phyloP scores from a whole-genome alignment of 2,329 filamentous ascomycete genomes.

The Aaosphaeria pasadenensis region DNA sequence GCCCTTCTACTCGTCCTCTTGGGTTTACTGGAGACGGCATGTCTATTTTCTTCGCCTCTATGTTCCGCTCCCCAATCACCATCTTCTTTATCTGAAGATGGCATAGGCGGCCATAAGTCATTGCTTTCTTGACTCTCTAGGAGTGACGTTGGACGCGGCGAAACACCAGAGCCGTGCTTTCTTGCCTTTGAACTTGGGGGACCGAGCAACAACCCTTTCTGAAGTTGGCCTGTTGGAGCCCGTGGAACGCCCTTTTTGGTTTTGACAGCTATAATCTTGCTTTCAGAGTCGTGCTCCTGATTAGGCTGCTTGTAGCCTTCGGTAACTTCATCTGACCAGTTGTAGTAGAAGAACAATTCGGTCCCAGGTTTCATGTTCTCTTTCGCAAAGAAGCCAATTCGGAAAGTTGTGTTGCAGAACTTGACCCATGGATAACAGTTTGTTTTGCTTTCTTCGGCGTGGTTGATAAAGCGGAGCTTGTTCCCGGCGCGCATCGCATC shows the following conservation, averaged over 20 bases:
- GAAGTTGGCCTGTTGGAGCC: no score
- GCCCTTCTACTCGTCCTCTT: no score
- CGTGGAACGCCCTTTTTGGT: slow-evolving; percentile 2
- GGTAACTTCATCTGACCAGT: slow-evolving; percentile 33
- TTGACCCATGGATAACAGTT: slow-evolving; percentile 67
- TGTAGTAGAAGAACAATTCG: slow-evolving; percentile 81
- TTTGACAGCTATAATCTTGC: slow-evolving; percentile 3
- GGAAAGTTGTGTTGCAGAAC: slow-evolving; percentile 69
- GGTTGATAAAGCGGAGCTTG: slow-evolving; percentile 80
- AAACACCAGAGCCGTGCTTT: no score
- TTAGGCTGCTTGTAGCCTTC: slow-evolving; percentile 18
- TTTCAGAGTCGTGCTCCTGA: slow-evolving; percentile 1
- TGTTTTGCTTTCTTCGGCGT: slow-evolving; percentile 54
- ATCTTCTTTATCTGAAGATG: neutral
- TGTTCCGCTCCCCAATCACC: neutral
- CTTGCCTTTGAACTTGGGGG: no score
- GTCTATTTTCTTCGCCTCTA: neutral
- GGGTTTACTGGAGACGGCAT: no score
- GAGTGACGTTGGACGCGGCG: no score
- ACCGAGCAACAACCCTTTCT: no score
- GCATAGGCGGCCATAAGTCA: no score
- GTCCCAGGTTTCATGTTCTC: slow-evolving; percentile 67
- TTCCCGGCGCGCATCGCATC: slow-evolving; percentile 77
- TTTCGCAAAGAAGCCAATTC: slow-evolving; percentile 71
- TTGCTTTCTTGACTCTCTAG: no score